Base-by-base conservation (phyloP, 345 rosid species). In the Moricandia arvensis region DNA sequence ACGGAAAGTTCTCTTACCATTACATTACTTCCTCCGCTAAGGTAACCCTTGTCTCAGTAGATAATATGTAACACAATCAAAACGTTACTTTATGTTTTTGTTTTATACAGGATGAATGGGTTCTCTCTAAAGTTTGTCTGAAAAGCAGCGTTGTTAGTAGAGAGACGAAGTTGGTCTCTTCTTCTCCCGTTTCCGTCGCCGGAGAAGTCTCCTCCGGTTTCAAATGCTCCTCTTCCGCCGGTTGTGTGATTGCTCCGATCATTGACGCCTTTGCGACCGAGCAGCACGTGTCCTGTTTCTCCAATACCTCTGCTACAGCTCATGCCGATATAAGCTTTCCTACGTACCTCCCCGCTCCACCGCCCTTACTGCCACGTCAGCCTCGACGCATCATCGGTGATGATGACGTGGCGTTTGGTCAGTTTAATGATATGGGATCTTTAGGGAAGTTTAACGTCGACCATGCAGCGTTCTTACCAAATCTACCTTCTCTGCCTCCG, bases 241-340 rank as follows among this genome's bases (percentile, higher is more conserved):
- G 66, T 9, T 77, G 78, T 60, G 13, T 31, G 2, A 64, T 35
- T 24, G 64, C 77, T 29, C 77, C 77, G 59, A 18, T 59, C 18
- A 66, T 73, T 1, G 68, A 66, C 18, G 68, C 51, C 54, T 72
- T 66, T 30, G 66, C 71, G 7, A 49, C 81, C 15, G 89, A 88
- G 97, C 99, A 88, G 97, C 99, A 95, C 99, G 97, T 95, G 97
- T 90, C 99, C 99, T 95, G 97, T 92, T 95, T 95, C 99, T 95
- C 98, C 99, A 95, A 87, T 80, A 82, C 71, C 68, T 82, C 82
- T 9, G 70, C 18, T 47, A 5, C 85, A 11, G 68, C 63, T 51
- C 67, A 49, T 0, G 82, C 91, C 6, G 76, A 85, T 34, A 69
- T 73, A 12, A 71, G 67, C 54, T 77, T 71, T 64, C 55, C 67